phyloP scores from a whole-genome alignment of 805 yeast genomes.

The Kodamaea leandrae region DNA sequence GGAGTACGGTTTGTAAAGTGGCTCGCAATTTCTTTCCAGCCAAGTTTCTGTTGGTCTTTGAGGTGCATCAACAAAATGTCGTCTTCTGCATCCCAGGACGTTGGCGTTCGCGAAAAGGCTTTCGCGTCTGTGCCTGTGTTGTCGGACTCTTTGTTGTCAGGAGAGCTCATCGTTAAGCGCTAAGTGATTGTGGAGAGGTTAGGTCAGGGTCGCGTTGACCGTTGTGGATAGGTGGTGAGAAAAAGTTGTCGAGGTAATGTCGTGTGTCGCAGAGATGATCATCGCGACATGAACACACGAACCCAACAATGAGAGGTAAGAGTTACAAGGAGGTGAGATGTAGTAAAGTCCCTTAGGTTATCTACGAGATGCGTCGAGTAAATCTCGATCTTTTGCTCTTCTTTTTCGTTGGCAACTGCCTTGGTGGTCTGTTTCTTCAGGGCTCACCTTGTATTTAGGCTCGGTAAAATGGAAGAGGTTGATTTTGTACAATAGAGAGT shows the following conservation, averaged over 20 bases:
- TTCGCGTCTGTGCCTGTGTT: constrained; percentile 17
- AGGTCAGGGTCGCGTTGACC: constrained; percentile 1
- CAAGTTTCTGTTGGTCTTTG: constrained; percentile 45
- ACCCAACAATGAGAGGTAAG: too few relatives aligned
- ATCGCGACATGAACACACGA: constrained; percentile 1
- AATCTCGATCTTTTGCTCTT: too few relatives aligned
- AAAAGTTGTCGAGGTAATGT: constrained; percentile 4
- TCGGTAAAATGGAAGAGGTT: too few relatives aligned
- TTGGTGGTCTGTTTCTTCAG: too few relatives aligned
- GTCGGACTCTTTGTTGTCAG: neutral
- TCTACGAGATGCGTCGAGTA: too few relatives aligned
- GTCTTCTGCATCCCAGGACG: constrained; percentile 49
- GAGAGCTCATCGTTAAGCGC: neutral
- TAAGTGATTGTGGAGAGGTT: neutral
- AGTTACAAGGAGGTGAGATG: too few relatives aligned
- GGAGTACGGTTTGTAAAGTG: constrained; percentile 46
- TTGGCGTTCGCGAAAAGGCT: constrained; percentile 39
- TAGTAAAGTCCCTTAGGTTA: too few relatives aligned
- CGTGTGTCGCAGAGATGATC: constrained; percentile 5
- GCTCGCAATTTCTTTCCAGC: constrained; percentile 47
- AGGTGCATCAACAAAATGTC: constrained; percentile 45
- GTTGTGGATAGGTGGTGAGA: constrained; percentile 1
- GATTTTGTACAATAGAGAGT: too few relatives aligned
- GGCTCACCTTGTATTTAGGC: too few relatives aligned
- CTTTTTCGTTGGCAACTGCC: too few relatives aligned